Conservation (phyloP, 306 rosid genomes). For the Coriaria nepalensis region DNA sequence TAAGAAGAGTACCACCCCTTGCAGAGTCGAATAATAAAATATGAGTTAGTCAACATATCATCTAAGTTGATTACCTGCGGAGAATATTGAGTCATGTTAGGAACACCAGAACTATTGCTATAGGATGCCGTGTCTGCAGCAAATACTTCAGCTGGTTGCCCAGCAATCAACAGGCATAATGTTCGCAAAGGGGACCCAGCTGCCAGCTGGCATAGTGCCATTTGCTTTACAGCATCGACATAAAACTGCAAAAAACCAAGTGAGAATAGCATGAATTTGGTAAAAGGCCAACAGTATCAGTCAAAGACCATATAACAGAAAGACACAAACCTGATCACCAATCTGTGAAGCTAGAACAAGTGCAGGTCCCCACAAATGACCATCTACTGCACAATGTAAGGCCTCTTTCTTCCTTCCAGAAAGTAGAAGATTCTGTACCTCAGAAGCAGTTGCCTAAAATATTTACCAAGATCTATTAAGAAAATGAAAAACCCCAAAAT, state of each 20-base stretch:
- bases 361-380: slow-evolving; percentile 99
- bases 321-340: slow-evolving; percentile 60
- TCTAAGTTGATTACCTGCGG: slow-evolving; percentile 46
- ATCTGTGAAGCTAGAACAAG: slow-evolving; percentile 91
- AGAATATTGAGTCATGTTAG: slow-evolving; percentile 30
- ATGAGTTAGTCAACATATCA: not conserved
- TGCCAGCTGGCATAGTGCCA: slow-evolving; percentile 70
- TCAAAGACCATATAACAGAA: slow-evolving; percentile 3
- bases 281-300: slow-evolving; percentile 6
- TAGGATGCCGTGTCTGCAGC: slow-evolving; percentile 21
- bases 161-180: slow-evolving; percentile 84
- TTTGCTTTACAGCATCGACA: slow-evolving; percentile 86
- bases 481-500: slow-evolving; percentile 4
- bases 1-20: too few relatives aligned
- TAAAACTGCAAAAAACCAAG: slow-evolving; percentile 51
- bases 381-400: slow-evolving; percentile 74
- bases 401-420: slow-evolving; percentile 90
- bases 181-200: slow-evolving; percentile 92
- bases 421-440: slow-evolving; percentile 77
- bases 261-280: not conserved
- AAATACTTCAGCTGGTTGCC: slow-evolving; percentile 88
- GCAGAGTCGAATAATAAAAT: not conserved
- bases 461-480: slow-evolving; percentile 17
- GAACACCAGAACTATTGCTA: slow-evolving; percentile 25
- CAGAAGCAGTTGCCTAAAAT: slow-evolving; percentile 72